phyloP scores from a whole-genome alignment of 192 early-diverging fungal species.

The Allomyces arbusculus region DNA sequence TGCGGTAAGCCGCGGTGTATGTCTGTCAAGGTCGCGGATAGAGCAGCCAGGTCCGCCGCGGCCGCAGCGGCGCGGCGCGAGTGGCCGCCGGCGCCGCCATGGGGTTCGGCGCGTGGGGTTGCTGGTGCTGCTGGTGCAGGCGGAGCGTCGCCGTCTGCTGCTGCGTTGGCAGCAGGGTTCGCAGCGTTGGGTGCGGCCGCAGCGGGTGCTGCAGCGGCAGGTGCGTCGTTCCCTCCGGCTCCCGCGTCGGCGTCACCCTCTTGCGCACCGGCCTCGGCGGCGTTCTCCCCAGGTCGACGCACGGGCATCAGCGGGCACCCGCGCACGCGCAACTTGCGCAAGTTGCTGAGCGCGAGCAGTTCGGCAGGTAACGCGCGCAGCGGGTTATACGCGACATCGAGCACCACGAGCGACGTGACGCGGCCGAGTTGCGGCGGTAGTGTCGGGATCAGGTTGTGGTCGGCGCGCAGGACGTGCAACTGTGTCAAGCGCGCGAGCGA shows the following conservation, averaged over 20 bases:
- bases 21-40: no score
- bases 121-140: no score
- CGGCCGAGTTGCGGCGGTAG: constrained; percentile 5
- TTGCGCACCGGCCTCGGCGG: neutral
- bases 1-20: no score
- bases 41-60: no score
- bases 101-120: no score
- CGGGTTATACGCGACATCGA: constrained; percentile 4
- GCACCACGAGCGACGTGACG: constrained; percentile 2
- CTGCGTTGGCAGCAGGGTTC: no score
- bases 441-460: constrained; percentile 3
- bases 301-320: neutral
- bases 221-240: neutral
- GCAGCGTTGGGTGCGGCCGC: no score
- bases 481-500: neutral
- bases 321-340: neutral
- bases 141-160: no score
- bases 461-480: neutral
- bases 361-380: constrained; percentile 3
- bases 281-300: neutral
- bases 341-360: neutral
- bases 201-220: neutral
- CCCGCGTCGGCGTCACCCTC: neutral
- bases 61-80: no score
- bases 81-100: no score